Percentiles rank a stretch among this genome's conserved stretches.
phyloP scores from a whole-genome alignment of 257 asterid species.

The Solanum stenotomum region DNA sequence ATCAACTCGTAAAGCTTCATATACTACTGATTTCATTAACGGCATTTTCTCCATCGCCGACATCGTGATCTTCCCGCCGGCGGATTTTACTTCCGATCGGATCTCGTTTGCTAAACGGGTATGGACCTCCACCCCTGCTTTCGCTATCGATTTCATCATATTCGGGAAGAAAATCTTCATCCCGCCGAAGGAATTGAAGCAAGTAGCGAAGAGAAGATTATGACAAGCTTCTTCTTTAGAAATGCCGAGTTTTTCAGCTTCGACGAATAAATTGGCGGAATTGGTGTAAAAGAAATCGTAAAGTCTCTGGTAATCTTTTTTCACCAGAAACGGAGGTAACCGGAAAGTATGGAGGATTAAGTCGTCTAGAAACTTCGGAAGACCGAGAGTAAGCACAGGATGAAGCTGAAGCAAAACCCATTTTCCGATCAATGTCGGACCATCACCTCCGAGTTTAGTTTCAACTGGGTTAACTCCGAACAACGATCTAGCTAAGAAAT shows the following conservation, averaged over 20 bases:
- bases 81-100: conserved; percentile 37
- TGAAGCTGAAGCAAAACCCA: conserved; percentile 27
- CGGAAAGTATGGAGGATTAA: conserved; percentile 23
- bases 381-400: conserved; percentile 20
- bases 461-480: conserved; percentile 18
- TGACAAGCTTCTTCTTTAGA: conserved; percentile 73
- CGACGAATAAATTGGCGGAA: conserved; percentile 32
- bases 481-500: conserved; percentile 17
- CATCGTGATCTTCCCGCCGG: conserved; percentile 46
- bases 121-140: conserved; percentile 53
- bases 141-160: conserved; percentile 58
- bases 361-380: conserved; percentile 26
- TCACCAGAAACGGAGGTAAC: conserved; percentile 7
- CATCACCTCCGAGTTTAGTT: conserved; percentile 2
- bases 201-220: conserved; percentile 57
- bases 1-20: conserved; percentile 65
- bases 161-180: conserved; percentile 69
- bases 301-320: conserved; percentile 18
- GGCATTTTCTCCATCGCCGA: conserved; percentile 60
- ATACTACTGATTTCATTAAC: conserved; percentile 63
- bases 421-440: neutral
- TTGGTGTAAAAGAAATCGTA: conserved; percentile 51
- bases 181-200: conserved; percentile 86
- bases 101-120: conserved; percentile 45
- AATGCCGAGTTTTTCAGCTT: conserved; percentile 48